These are phyloP conservation scores for Drosera spatulata DNA, from an alignment of 179 eudicot species.

Conservation along the genomic window DNA sequence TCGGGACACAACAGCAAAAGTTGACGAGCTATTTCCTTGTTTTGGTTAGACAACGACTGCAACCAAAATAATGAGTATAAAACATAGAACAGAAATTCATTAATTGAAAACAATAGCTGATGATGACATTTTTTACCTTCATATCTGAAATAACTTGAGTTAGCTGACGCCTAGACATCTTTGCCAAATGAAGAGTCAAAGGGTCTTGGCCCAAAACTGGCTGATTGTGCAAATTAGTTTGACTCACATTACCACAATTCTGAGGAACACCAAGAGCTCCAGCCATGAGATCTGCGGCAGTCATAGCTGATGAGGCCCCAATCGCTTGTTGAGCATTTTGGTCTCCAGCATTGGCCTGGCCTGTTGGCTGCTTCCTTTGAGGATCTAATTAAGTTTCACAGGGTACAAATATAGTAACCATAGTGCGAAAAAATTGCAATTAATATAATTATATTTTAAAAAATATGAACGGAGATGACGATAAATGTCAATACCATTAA, in stretches of 20 bases:
- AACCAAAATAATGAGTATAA: conserved; percentile 14
- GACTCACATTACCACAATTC: conserved; percentile 30
- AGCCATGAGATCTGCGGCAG: conserved; percentile 85
- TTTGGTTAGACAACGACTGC: conserved; percentile 70
- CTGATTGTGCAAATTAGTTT: conserved; percentile 50
- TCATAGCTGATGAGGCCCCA: conserved; percentile 69
- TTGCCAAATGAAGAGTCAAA: conserved; percentile 78
- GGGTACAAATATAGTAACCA: not conserved
- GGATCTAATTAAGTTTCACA: conserved; percentile 28
- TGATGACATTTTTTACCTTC: conserved; percentile 37
- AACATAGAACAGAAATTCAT: not conserved
- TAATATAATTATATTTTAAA: too few species aligned
- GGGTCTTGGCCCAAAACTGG: conserved; percentile 55
- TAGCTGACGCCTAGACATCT: conserved; percentile 79
- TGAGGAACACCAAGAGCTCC: conserved; percentile 86
- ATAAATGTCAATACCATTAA: too few species aligned
- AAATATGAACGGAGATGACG: too few species aligned
- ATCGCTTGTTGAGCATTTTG: conserved; percentile 52
- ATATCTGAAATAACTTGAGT: conserved; percentile 64
- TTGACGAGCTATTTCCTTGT: conserved; percentile 74
- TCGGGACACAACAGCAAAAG: conserved; percentile 61
- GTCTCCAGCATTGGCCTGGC: conserved; percentile 38
- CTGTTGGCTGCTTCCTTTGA: conserved; percentile 62
- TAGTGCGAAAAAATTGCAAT: too few species aligned
- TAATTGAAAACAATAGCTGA: not conserved